phyloP scores from a whole-genome alignment of 2,329 filamentous ascomycete genomes.

The Colletotrichum nymphaeae region DNA sequence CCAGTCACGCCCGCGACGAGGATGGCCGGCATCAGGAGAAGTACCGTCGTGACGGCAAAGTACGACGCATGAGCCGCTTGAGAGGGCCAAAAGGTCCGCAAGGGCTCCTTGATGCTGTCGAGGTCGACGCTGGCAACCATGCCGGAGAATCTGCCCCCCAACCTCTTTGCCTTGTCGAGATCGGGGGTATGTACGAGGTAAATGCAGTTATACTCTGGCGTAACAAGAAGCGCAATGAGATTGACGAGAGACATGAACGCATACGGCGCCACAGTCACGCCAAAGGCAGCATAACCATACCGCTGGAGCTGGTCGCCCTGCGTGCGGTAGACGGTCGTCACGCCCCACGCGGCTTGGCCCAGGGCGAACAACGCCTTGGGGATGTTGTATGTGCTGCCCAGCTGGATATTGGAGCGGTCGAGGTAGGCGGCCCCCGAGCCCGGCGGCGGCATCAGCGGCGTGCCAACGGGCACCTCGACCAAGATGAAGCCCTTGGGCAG shows the following conservation, averaged over 20 bases:
- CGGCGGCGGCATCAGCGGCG: conserved; percentile 32
- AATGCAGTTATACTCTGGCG: conserved; percentile 42
- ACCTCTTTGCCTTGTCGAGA: conserved; percentile 26
- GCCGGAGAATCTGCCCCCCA: conserved; percentile 23
- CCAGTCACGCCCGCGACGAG: conserved; percentile 22
- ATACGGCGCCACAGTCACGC: conserved; percentile 44
- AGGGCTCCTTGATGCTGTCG: conserved; percentile 23
- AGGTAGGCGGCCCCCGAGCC: conserved; percentile 14
- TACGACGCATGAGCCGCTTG: conserved; percentile 16
- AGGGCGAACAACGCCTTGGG: conserved; percentile 36
- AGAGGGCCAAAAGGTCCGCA: conserved; percentile 28
- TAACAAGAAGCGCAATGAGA: conserved; percentile 39
- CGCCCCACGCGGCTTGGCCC: conserved; percentile 39
- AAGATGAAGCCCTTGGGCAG: conserved; percentile 28
- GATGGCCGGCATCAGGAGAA: background rate
- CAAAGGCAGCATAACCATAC: conserved; percentile 46
- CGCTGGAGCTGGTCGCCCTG: conserved; percentile 40
- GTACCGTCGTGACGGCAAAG: conserved; percentile 22
- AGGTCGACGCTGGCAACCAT: conserved; percentile 30
- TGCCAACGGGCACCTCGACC: conserved; percentile 33
- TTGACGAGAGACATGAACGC: conserved; percentile 45
- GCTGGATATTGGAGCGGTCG: conserved; percentile 20
- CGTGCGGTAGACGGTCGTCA: conserved; percentile 39
- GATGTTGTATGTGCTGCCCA: conserved; percentile 37
- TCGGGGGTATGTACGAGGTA: conserved; percentile 40